Evolutionary conservation across 352 stramenopile species (phyloP).

Genomic region (Phytophthora hibernalis): DNA sequence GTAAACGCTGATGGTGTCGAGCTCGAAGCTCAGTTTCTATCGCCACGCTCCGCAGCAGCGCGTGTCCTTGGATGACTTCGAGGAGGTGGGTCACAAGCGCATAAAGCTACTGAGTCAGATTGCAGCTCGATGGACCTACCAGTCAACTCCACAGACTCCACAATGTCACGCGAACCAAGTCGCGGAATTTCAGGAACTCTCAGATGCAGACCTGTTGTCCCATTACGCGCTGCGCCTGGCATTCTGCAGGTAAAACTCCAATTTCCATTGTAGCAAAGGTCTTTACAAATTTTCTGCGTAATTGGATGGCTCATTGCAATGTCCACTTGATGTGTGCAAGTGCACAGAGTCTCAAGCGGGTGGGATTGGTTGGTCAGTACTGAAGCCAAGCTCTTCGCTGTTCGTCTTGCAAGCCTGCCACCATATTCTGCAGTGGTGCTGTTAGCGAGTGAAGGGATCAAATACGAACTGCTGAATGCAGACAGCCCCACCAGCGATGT

Average conservation of each 20-base stretch:
- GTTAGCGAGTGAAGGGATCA: conserved; percentile 44
- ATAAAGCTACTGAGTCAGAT: conserved; percentile 54
- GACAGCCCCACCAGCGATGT: conserved; percentile 18
- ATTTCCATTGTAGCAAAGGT: background rate
- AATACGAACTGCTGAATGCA: conserved; percentile 37
- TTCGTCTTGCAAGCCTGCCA: conserved; percentile 35
- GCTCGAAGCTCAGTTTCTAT: conserved; percentile 76
- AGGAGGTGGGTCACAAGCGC: conserved; percentile 86
- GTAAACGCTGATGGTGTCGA: background rate
- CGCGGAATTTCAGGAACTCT: conserved; percentile 27
- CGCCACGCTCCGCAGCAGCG: conserved; percentile 78
- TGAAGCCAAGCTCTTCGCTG: conserved; percentile 54
- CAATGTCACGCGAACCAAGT: conserved; percentile 10
- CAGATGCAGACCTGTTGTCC: conserved; percentile 41
- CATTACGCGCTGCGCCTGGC: conserved; percentile 61
- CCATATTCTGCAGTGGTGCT: conserved; percentile 34
- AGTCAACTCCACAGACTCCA: background rate
- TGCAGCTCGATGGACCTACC: conserved; percentile 9
- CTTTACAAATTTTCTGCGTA: background rate
- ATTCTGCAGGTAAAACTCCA: conserved; percentile 53
- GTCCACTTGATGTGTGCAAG: conserved; percentile 20
- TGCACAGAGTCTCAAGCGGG: conserved; percentile 41
- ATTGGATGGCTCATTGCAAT: conserved; percentile 8
- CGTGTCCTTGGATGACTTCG: conserved; percentile 95
- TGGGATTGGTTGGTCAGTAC: conserved; percentile 65